Evolutionary conservation across 2,329 filamentous ascomycete genomes (phyloP).

Genomic region (Dactylellina parvicollis): DNA sequence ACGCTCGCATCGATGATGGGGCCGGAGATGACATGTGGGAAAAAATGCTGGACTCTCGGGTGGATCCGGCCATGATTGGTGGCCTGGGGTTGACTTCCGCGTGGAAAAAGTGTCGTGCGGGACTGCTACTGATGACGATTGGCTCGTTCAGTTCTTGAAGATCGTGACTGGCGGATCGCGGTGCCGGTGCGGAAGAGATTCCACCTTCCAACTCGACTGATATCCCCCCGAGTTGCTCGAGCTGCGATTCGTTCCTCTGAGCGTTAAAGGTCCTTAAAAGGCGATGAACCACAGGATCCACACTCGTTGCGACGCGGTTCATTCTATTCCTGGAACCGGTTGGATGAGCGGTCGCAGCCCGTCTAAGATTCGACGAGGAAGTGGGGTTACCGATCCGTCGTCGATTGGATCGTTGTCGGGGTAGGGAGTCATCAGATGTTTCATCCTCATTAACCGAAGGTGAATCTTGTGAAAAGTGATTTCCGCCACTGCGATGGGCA

Average conservation of each 20-base stretch:
- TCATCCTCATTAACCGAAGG: constrained; percentile 53
- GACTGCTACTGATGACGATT: constrained; percentile 44
- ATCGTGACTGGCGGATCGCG: constrained; percentile 37
- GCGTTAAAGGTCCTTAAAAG: constrained; percentile 46
- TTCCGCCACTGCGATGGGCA: constrained; percentile 52
- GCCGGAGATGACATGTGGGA: constrained; percentile 1
- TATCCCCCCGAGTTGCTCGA: constrained; percentile 45
- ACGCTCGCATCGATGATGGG: constrained; percentile 13
- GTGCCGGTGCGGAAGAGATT: background rate
- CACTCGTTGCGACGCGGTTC: constrained; percentile 7
- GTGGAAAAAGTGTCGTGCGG: constrained; percentile 19
- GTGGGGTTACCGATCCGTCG: constrained; percentile 33
- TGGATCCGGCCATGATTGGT: background rate
- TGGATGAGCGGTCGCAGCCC: constrained; percentile 35
- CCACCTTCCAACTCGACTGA: constrained; percentile 14
- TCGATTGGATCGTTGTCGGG: constrained; percentile 36
- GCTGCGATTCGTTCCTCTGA: constrained; percentile 46
- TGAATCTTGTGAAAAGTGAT: constrained; percentile 52
- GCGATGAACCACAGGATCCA: constrained; percentile 38
- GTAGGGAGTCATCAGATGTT: constrained; percentile 47
- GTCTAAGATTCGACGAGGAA: constrained; percentile 47
- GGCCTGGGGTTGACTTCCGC: constrained; percentile 1
- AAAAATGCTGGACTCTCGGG: constrained; percentile 13
- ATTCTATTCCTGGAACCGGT: constrained; percentile 11
- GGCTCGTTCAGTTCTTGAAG: constrained; percentile 48